Conservation (phyloP, 176 grass and related monocot genomes). For the Triticum timopheevii region DNA sequence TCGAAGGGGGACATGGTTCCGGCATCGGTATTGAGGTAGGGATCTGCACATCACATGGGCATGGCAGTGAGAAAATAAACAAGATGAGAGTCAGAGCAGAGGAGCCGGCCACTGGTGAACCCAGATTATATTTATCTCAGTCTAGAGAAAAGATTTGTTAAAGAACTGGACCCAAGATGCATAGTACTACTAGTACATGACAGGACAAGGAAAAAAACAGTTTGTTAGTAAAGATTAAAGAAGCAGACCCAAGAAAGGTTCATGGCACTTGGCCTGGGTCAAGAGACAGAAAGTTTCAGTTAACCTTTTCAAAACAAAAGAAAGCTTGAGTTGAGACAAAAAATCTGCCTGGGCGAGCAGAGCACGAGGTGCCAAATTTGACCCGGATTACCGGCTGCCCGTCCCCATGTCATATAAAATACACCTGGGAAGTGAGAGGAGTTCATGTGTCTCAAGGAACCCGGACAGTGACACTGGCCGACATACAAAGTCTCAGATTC, state of each 20-base stretch:
- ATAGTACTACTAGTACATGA: neutral
- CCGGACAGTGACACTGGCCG: conserved; percentile 30
- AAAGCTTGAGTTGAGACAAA: conserved; percentile 13
- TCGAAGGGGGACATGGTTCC: conserved; percentile 99
- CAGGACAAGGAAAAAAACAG: conserved; percentile 17
- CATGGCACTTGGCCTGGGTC: conserved; percentile 29
- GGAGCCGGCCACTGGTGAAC: neutral
- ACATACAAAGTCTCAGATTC: conserved; percentile 21
- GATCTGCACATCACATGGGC: conserved; percentile 65
- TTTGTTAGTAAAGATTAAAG: neutral
- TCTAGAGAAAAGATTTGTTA: neutral
- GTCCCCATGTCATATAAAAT: neutral
- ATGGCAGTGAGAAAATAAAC: neutral
- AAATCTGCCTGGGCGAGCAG: conserved; percentile 2
- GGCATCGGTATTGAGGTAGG: conserved; percentile 97
- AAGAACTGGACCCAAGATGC: neutral
- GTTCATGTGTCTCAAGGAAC: conserved; percentile 46
- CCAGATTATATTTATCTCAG: neutral
- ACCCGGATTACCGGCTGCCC: conserved; percentile 33
- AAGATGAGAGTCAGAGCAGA: neutral
- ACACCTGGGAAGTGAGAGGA: conserved; percentile 26
- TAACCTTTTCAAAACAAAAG: neutral
- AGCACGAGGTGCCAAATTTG: conserved; percentile 53
- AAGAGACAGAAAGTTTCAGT: conserved; percentile 17
- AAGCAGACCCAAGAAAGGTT: conserved; percentile 31